Base-by-base conservation (phyloP, 2,329 filamentous ascomycete genomes). In the Nigrospora osmanthi region DNA sequence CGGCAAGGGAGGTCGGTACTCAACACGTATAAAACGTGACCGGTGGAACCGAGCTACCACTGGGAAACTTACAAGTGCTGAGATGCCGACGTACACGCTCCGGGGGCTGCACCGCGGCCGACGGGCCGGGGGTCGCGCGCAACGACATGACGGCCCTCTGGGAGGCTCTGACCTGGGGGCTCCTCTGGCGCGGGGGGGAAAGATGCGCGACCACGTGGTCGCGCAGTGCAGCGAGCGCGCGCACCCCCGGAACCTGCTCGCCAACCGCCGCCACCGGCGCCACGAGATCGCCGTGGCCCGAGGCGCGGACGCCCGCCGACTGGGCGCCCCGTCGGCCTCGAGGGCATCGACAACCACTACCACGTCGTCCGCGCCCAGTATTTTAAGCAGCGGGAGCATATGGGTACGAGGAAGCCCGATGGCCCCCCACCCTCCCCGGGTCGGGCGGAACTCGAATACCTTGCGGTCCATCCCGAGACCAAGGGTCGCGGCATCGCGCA, bases 381-480 rank as follows among this genome's bases (percentile, higher is more conserved):
- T 13, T 2, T 43, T 23, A 42, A 41, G 6, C 28, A 17, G 10
- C 50, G 50, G 31, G 50, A 53, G 7, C 51, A 50, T 14, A 48
- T 53, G 11, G 38, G 53, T 54, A 32, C 47, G 47, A 14, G 17
- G 46, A 15, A 33, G 12, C 15, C 3, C 11, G n/a, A 4, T n/a
- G n/a, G n/a, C n/a, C n/a, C n/a, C n/a, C n/a, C n/a, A n/a, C n/a
- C n/a, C n/a, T n/a, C n/a, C n/a, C n/a, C n/a, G n/a, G n/a, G n/a
- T n/a, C n/a, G n/a, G n/a, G 16, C 30, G 58, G 54, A 47, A 13
- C 52, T 58, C 7, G 55, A 57, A 12, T 58, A 54, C 43, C 50
- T 60, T 3, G 54, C 53, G 1, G 52, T 59, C 5, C 54, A 55
- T 38, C 55, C 55, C 0, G 48, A 50, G 1, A 40, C 55, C 16